Base-by-base conservation (phyloP, 495 filamentous ascomycete genomes). In the Stereocaulon alpinum region DNA sequence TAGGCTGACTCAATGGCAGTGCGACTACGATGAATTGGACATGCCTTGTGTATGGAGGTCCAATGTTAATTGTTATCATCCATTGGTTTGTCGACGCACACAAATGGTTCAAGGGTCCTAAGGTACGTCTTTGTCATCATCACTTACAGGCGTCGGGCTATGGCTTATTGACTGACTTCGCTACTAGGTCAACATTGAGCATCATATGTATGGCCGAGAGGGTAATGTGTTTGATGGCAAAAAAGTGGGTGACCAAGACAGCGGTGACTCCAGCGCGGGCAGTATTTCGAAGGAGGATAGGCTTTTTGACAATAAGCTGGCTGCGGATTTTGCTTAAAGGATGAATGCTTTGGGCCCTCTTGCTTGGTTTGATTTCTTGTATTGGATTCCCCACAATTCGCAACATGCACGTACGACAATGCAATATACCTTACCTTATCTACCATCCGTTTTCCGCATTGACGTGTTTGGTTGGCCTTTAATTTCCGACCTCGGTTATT, bases 71-170 rank as follows among this genome's bases (percentile, higher is more conserved):
- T 5, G 77, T 86, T 11, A 66, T 77, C 6, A 69, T 88, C 50
- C 89, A 86, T 85, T 91, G 85, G 79, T 69, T 84, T 63, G 73
- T 89, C 37, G 80, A 81, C 67, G 87, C 87, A 5, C 76, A 74
- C 24, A 82, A 82, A 61, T 89, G 87, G 87, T 91, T 91, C 70
- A 86, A 81, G 61, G 87, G 87, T 0, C 87, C 87, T 0, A 86
- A 86, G 70, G 76, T 81, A 61, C 12, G 29, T 57, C 22, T 3
- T 24, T 53, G 1, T 15, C 37, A 29, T 58, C 53, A 2, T 29
- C 20, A 44, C 15, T 7, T 17, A 9, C 11, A 22, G 29, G 18
- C 14, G 2, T 14, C 15, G 6, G 44, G 10, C 5, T 0, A 22
- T 10, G 27, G 6, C 34, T 4, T 43, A 30, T n/a, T 17, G 12